Evolutionary conservation across 768 basidiomycete species (phyloP).

Genomic region (Paxillus rubicundulus): DNA sequence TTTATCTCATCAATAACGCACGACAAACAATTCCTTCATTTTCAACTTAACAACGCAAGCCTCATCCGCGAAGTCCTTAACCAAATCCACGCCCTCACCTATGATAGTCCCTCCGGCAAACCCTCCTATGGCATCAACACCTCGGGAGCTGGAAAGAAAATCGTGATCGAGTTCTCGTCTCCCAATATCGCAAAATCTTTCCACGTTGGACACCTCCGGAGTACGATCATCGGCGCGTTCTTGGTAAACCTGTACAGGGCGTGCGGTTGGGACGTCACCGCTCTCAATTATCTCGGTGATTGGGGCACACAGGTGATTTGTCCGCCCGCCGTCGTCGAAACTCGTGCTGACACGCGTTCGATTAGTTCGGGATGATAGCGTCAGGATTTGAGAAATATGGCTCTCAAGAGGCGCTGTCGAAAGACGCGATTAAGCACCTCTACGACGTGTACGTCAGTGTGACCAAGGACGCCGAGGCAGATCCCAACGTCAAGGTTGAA

Average conservation of each 20-base stretch:
- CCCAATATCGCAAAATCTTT: slow-evolving; percentile 98
- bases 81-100: slow-evolving; percentile 73
- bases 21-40: slow-evolving; percentile 82
- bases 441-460: slow-evolving; percentile 95
- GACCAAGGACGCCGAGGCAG: slow-evolving; percentile 75
- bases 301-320: slow-evolving; percentile 92
- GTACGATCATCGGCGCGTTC: slow-evolving; percentile 99
- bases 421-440: slow-evolving; percentile 91
- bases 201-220: slow-evolving; percentile 95
- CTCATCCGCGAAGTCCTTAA: slow-evolving; percentile 65
- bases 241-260: slow-evolving; percentile 86
- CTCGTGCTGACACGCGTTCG: not conserved
- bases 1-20: slow-evolving; percentile 68
- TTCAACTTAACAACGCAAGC: slow-evolving; percentile 63
- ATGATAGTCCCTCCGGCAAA: slow-evolving; percentile 53
- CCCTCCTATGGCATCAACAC: slow-evolving; percentile 83
- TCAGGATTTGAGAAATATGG: slow-evolving; percentile 93
- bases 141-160: slow-evolving; percentile 74
- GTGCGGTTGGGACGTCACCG: slow-evolving; percentile 89
- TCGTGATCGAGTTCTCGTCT: slow-evolving; percentile 89
- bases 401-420: slow-evolving; percentile 74
- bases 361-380: slow-evolving; percentile 81
- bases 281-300: slow-evolving; percentile 94
- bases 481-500: slow-evolving; percentile 68
- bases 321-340: not conserved